Percentiles rank a stretch among this genome's conserved stretches.
Evolutionary conservation across 768 basidiomycete genomes (phyloP).

Genomic region (Butyriboletus loyo): DNA sequence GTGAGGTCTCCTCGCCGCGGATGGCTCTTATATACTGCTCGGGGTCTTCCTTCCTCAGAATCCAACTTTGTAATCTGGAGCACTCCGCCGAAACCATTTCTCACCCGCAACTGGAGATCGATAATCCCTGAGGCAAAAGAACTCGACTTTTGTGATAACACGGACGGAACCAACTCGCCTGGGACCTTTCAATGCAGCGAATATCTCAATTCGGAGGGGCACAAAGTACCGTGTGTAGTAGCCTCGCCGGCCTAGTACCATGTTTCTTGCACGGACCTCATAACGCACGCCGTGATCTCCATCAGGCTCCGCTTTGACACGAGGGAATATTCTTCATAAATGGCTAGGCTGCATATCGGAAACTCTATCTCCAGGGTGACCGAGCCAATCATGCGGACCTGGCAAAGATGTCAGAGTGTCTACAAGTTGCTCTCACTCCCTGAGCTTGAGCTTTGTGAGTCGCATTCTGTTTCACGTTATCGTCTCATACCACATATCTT

Average conservation of each 20-base stretch:
- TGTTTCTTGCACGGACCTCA: no score
- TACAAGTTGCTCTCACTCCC: no score
- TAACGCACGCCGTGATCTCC: no score
- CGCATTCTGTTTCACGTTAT: not conserved
- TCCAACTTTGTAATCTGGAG: not conserved
- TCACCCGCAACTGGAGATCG: not conserved
- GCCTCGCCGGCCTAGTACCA: no score
- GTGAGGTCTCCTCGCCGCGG: not conserved
- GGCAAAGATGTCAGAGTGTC: not conserved
- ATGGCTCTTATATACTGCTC: slow-evolving; percentile 11
- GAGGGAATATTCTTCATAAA: not conserved
- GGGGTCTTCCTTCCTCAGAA: not conserved
- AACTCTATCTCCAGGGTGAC: no score
- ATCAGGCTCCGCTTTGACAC: not conserved
- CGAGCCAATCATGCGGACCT: not conserved
- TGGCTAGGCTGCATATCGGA: not conserved
- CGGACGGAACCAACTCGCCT: not conserved
- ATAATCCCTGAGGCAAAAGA: not conserved
- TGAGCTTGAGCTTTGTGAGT: no score
- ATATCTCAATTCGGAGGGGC: not conserved
- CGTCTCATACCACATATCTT: not conserved
- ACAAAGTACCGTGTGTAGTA: no score
- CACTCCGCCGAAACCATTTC: no score
- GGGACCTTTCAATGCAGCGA: not conserved
- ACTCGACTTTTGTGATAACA: not conserved